Conservation (phyloP, 495 filamentous ascomycete species). For the Hyaloscypha bicolor region DNA sequence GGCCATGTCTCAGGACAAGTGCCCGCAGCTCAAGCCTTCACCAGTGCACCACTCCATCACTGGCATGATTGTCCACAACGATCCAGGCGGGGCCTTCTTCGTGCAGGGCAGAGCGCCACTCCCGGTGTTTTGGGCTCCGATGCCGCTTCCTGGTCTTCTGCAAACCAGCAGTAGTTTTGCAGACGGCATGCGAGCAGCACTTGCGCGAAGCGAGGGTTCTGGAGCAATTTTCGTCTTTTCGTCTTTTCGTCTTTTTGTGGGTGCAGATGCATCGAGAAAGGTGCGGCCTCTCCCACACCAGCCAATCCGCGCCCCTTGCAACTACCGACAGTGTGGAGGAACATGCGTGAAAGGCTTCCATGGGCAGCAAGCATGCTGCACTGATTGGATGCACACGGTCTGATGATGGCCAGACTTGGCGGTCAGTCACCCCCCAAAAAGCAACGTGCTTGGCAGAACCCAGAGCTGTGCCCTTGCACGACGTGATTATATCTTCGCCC, state of each 20-base stretch:
- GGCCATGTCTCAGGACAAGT: too few relatives aligned
- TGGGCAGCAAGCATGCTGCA: background rate
- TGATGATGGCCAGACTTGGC: background rate
- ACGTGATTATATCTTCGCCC: background rate
- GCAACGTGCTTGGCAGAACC: background rate
- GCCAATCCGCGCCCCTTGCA: background rate
- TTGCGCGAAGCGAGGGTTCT: background rate
- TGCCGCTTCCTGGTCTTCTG: background rate
- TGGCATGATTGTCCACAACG: background rate
- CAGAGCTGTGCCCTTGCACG: background rate
- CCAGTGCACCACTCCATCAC: too few relatives aligned
- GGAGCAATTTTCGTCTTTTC: background rate
- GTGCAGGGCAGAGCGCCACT: background rate
- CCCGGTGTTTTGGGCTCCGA: conserved; percentile 2
- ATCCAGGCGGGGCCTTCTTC: background rate
- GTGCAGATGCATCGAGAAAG: background rate
- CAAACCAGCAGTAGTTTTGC: background rate
- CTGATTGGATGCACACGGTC: background rate
- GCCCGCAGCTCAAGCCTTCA: too few relatives aligned
- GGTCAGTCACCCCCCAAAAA: background rate
- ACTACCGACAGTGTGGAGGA: background rate
- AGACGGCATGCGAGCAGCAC: background rate
- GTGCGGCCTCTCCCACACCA: background rate
- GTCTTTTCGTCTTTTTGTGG: background rate
- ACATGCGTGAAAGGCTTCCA: background rate